These are phyloP conservation scores for Sphagnurus paluster DNA, from an alignment of 1,284 basidiomycete genomes.

Conservation along the genomic window DNA sequence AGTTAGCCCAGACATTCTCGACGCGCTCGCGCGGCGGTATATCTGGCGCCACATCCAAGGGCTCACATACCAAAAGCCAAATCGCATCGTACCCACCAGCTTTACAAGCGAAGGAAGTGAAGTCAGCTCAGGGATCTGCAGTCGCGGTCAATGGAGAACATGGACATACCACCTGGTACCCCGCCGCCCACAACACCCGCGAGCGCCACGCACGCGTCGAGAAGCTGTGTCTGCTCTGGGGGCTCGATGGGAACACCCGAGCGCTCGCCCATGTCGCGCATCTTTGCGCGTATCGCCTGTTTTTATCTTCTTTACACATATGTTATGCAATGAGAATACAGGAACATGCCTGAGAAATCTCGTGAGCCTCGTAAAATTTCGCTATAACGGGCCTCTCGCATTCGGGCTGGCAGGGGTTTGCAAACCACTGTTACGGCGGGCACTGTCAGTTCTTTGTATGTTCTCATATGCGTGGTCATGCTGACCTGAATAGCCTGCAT, in stretches of 20 bases:
- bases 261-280: conserved; percentile 85
- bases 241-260: conserved; percentile 93
- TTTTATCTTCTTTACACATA: neutral
- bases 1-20: conserved; percentile 76
- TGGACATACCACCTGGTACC: conserved; percentile 84
- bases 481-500: conserved; percentile 59
- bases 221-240: conserved; percentile 81
- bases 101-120: conserved; percentile 28
- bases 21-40: conserved; percentile 51
- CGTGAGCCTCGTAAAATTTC: conserved; percentile 57
- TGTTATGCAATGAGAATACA: neutral
- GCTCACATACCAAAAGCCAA: conserved; percentile 85
- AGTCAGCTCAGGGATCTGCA: neutral
- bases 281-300: conserved; percentile 75
- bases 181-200: conserved; percentile 92
- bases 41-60: conserved; percentile 43
- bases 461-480: neutral
- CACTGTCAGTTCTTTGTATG: neutral
- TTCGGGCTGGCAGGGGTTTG: conserved; percentile 49
- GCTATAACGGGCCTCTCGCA: conserved; percentile 45
- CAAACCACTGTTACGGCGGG: conserved; percentile 47
- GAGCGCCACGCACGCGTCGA: conserved; percentile 77
- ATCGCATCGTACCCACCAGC: conserved; percentile 98
- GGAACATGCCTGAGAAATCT: conserved; percentile 50
- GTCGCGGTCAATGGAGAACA: neutral